Evolutionary conservation across 2,329 filamentous ascomycete genomes (phyloP).

Genomic region (Boeremia exigua): DNA sequence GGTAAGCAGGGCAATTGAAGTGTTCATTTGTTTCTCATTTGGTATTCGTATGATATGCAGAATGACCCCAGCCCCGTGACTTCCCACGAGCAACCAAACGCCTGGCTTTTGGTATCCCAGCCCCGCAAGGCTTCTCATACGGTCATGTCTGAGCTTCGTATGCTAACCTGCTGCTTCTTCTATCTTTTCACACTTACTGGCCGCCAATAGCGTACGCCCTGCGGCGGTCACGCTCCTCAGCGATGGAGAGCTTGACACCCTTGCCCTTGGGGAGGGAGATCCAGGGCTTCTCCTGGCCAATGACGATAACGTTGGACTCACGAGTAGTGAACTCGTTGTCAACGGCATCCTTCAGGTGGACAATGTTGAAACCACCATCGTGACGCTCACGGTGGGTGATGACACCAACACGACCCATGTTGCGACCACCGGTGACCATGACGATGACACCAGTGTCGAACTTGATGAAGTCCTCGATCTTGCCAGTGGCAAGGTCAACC

Average conservation of each 20-base stretch:
- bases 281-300: constrained; percentile 98
- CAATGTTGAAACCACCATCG: constrained; percentile 99
- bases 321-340: constrained; percentile 99
- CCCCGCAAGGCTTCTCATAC: constrained; percentile 35
- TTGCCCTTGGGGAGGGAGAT: constrained; percentile 99
- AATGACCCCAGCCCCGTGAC: constrained; percentile 35
- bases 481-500: constrained; percentile 95
- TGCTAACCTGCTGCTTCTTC: constrained; percentile 30
- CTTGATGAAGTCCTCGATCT: constrained; percentile 97
- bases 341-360: constrained; percentile 99
- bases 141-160: constrained; percentile 36
- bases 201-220: constrained; percentile 70
- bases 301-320: constrained; percentile 99
- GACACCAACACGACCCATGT: constrained; percentile 99
- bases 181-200: constrained; percentile 48
- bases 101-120: constrained; percentile 42
- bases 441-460: constrained; percentile 98
- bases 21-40: constrained; percentile 38
- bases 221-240: constrained; percentile 98
- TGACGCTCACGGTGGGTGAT: constrained; percentile 99
- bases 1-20: constrained; percentile 20
- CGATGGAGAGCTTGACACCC: constrained; percentile 97
- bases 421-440: constrained; percentile 99
- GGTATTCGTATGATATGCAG: constrained; percentile 45
- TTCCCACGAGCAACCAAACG: constrained; percentile 45